These are phyloP conservation scores for Saccharomycopsis javanensis DNA, from an alignment of 805 yeast species.

Conservation along the genomic window DNA sequence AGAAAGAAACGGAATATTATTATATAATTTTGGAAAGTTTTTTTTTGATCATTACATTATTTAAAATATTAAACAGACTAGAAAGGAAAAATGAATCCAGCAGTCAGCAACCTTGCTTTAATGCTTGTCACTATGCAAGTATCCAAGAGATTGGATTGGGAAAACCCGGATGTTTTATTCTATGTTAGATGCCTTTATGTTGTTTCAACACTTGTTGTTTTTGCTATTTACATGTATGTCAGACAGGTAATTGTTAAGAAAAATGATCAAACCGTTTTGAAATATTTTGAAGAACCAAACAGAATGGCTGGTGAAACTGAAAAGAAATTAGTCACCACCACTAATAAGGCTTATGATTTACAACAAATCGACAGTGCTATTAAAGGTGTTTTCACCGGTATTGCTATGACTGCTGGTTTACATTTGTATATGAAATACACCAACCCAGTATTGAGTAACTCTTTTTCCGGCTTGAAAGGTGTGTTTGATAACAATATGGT, in stretches of 20 bases:
- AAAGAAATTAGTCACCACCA: slow-evolving; percentile 71
- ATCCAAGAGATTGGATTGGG: slow-evolving; percentile 80
- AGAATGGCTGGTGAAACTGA: slow-evolving; percentile 69
- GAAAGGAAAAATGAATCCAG: slow-evolving; percentile 60
- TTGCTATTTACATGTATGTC: slow-evolving; percentile 57
- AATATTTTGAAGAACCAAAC: slow-evolving; percentile 80
- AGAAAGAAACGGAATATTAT: slow-evolving; percentile 51
- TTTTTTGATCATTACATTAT: too few relatives aligned
- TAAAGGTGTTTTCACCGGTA: slow-evolving; percentile 75
- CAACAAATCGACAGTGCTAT: slow-evolving; percentile 71
- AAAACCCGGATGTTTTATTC: slow-evolving; percentile 63
- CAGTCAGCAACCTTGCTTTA: slow-evolving; percentile 72
- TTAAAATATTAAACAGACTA: not conserved
- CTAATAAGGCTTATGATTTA: slow-evolving; percentile 91
- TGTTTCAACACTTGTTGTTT: slow-evolving; percentile 53
- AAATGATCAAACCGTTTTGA: slow-evolving; percentile 86
- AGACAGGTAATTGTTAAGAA: slow-evolving; percentile 52
- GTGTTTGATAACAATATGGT: slow-evolving; percentile 87
- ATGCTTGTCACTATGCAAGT: slow-evolving; percentile 97
- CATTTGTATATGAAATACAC: slow-evolving; percentile 95
- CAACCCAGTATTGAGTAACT: slow-evolving; percentile 93
- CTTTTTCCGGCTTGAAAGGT: slow-evolving; percentile 79
- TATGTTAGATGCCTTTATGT: slow-evolving; percentile 69
- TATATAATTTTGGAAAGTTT: too few relatives aligned
- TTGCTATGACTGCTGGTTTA: slow-evolving; percentile 98